A percentile compares a stretch with the other conserved stretches of the same genome.
phyloP scores from a whole-genome alignment of 768 basidiomycete species.

The Fistulinella prunicolor region DNA sequence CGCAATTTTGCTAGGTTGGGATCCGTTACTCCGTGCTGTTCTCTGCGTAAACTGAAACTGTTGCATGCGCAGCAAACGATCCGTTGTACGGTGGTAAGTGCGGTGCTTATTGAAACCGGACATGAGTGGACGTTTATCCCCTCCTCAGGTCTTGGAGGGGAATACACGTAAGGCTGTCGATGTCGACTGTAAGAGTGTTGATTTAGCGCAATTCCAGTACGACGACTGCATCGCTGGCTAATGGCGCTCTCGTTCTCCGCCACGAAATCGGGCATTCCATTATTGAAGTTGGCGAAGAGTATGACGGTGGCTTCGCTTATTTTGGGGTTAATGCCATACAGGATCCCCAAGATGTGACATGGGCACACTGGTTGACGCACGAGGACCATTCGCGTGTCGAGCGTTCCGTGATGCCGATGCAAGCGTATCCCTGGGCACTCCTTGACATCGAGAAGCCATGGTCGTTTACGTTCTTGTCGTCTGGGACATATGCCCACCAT shows the following conservation, averaged over 20 bases:
- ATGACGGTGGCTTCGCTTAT: constrained; percentile 75
- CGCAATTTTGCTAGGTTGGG: constrained; percentile 67
- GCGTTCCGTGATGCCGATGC: constrained; percentile 71
- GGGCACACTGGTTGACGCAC: constrained; percentile 68
- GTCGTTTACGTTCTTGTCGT: constrained; percentile 58
- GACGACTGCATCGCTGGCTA: constrained; percentile 69
- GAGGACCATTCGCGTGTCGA: constrained; percentile 45
- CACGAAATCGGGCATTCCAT: constrained; percentile 83
- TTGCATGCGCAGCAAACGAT: constrained; percentile 57
- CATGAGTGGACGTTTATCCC: neutral
- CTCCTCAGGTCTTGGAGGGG: constrained; percentile 63
- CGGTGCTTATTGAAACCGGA: neutral
- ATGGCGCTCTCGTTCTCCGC: constrained; percentile 71
- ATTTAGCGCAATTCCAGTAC: constrained; percentile 41
- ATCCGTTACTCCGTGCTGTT: constrained; percentile 5
- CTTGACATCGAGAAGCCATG: constrained; percentile 60
- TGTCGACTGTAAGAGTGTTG: neutral
- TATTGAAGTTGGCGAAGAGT: constrained; percentile 78
- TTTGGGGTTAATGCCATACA: constrained; percentile 64
- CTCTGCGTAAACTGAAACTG: constrained; percentile 3
- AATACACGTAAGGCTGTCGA: constrained; percentile 59
- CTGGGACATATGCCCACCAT: constrained; percentile 59
- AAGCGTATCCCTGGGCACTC: constrained; percentile 72
- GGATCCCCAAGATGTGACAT: constrained; percentile 47
- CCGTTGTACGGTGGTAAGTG: constrained; percentile 70